Conservation (phyloP, 306 rosid species). For the Prunus padus region DNA sequence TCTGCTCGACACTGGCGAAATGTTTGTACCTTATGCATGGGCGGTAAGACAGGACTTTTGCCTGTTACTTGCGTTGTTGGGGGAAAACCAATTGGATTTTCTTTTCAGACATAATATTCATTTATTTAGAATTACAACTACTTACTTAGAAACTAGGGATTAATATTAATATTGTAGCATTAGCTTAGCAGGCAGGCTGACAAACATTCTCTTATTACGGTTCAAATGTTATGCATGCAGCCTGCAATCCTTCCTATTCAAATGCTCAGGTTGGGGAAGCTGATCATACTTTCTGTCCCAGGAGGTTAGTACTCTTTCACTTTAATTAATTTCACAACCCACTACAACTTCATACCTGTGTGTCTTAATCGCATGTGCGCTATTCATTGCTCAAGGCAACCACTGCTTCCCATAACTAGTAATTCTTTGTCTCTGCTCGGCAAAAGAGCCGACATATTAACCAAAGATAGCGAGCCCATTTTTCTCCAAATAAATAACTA, state of each 20-base stretch:
- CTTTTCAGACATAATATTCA: too few relatives aligned
- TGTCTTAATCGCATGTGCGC: background rate
- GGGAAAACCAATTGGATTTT: too few relatives aligned
- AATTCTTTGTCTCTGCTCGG: background rate
- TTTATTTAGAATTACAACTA: too few relatives aligned
- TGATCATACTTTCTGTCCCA: constrained; percentile 83
- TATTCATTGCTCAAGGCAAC: background rate
- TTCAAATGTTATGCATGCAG: constrained; percentile 58
- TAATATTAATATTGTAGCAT: too few relatives aligned
- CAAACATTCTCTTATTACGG: background rate
- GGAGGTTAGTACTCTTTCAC: constrained; percentile 60
- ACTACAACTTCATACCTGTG: background rate
- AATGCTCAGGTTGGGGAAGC: constrained; percentile 73
- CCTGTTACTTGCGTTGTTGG: too few relatives aligned
- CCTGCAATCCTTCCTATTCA: constrained; percentile 87
- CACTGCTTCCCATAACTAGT: background rate
- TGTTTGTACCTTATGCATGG: constrained; percentile 85
- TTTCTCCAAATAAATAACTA: too few relatives aligned
- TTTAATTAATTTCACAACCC: background rate
- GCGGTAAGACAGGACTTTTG: constrained; percentile 44
- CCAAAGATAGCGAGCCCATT: too few relatives aligned
- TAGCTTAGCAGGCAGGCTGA: background rate
- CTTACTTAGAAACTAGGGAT: background rate
- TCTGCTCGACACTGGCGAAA: constrained; percentile 72
- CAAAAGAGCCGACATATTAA: too few relatives aligned